Evolutionary conservation across 1,139 yeast species (phyloP).

Genomic region (Pichia sp.): DNA sequence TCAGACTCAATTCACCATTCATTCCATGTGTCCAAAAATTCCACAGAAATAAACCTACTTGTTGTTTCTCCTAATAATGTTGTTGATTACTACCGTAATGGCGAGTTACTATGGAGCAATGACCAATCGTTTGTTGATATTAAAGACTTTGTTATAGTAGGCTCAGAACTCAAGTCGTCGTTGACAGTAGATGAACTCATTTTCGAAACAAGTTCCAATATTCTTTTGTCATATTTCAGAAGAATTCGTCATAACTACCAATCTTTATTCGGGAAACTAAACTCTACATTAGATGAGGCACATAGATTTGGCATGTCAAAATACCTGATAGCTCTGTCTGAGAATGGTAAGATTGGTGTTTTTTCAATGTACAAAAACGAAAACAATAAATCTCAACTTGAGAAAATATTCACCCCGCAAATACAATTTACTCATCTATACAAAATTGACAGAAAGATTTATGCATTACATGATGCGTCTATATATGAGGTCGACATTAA

Average conservation of each 20-base stretch:
- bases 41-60: slow-evolving; percentile 22
- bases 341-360: slow-evolving; percentile 41
- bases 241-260: slow-evolving; percentile 40
- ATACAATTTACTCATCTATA: slow-evolving; percentile 17
- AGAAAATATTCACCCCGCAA: slow-evolving; percentile 26
- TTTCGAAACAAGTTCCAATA: slow-evolving; percentile 34
- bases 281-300: background rate
- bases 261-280: slow-evolving; percentile 19
- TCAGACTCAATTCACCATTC: background rate
- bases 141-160: slow-evolving; percentile 38
- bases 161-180: slow-evolving; percentile 34
- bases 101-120: slow-evolving; percentile 38
- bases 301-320: slow-evolving; percentile 49
- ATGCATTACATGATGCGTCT: slow-evolving; percentile 7
- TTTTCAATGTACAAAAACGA: slow-evolving; percentile 35
- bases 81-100: slow-evolving; percentile 26
- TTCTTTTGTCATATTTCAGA: slow-evolving; percentile 39
- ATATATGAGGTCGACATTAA: slow-evolving; percentile 23
- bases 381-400: slow-evolving; percentile 2
- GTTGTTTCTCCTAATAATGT: slow-evolving; percentile 19
- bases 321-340: slow-evolving; percentile 41
- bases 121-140: slow-evolving; percentile 45
- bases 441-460: slow-evolving; percentile 19
- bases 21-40: slow-evolving; percentile 18
- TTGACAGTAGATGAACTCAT: slow-evolving; percentile 36